Percentiles rank a stretch among this genome's conserved stretches.
Conservation (phyloP, 805 yeast species). For the Yarrowia sp. region DNA sequence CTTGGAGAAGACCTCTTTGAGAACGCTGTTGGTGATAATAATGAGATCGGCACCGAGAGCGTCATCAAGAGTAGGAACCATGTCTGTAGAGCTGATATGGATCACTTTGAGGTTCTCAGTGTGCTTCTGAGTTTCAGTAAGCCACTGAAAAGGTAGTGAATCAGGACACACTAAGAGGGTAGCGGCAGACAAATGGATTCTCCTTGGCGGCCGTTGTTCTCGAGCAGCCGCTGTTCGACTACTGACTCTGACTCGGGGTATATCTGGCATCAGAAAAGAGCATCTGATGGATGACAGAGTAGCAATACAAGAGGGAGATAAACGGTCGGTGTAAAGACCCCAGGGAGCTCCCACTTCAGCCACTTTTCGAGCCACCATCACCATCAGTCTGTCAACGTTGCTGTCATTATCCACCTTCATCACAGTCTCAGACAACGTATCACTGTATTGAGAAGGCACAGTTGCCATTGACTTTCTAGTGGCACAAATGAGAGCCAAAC, state of each 20-base stretch:
- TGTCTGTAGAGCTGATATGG: background rate
- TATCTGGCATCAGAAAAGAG: constrained; percentile 12
- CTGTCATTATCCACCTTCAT: background rate
- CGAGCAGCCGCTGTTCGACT: constrained; percentile 6
- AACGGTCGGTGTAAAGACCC: background rate
- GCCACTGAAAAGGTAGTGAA: constrained; percentile 23
- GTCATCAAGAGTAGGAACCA: background rate
- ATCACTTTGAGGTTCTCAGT: constrained; percentile 8
- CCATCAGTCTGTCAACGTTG: background rate
- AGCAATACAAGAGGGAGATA: background rate
- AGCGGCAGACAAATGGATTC: constrained; percentile 1
- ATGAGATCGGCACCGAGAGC: constrained; percentile 1
- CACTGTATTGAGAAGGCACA: constrained; percentile 9
- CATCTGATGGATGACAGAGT: constrained; percentile 11
- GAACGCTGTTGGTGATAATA: constrained; percentile 5
- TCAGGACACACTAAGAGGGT: constrained; percentile 17
- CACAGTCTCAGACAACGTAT: background rate
- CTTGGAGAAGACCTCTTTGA: background rate
- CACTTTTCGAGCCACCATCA: background rate
- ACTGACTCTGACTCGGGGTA: background rate
- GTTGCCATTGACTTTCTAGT: constrained; percentile 51
- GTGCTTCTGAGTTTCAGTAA: constrained; percentile 16
- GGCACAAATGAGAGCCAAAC: constrained; percentile 62
- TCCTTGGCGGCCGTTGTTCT: background rate
- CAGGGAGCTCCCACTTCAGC: constrained; percentile 13